phyloP scores from a whole-genome alignment of 768 basidiomycete species.

The Pisolithus sp. region DNA sequence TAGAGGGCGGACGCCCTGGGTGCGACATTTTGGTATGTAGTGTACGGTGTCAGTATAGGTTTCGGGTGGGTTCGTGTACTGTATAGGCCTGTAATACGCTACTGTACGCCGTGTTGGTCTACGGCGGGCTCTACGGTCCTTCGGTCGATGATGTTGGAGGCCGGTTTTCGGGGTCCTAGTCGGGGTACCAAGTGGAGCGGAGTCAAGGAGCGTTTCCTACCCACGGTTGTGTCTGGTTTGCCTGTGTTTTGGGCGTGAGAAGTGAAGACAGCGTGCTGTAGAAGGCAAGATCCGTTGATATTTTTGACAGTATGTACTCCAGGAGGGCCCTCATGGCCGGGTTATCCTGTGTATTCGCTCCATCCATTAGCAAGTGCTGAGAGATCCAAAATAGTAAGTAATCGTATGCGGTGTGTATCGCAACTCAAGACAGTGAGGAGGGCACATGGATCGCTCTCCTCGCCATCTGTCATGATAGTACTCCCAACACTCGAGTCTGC shows the following conservation, averaged over 20 bases:
- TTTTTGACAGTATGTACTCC: constrained; percentile 63
- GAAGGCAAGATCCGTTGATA: constrained; percentile 42
- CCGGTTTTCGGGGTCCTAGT: constrained; percentile 1
- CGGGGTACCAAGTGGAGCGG: neutral
- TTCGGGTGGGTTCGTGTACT: too few relatives aligned
- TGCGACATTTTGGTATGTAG: too few relatives aligned
- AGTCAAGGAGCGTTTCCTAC: constrained; percentile 3
- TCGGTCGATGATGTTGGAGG: neutral
- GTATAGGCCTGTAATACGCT: too few relatives aligned
- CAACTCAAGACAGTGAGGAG: constrained; percentile 81
- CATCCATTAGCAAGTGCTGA: neutral
- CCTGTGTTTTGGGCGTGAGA: constrained; percentile 33
- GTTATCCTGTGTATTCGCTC: constrained; percentile 47
- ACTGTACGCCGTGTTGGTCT: neutral
- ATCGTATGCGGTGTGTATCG: constrained; percentile 53
- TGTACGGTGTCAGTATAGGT: too few relatives aligned
- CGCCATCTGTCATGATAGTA: constrained; percentile 82
- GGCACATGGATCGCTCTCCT: constrained; percentile 69
- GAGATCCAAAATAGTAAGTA: neutral
- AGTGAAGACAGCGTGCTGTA: constrained; percentile 49
- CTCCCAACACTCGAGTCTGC: constrained; percentile 78
- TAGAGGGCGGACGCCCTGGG: too few relatives aligned
- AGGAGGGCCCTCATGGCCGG: constrained; percentile 64
- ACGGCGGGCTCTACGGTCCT: neutral
- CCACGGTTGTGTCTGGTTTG: too few relatives aligned